Evolutionary conservation across 495 filamentous ascomycete genomes (phyloP).

Genomic region (Penicillium tannophilum): DNA sequence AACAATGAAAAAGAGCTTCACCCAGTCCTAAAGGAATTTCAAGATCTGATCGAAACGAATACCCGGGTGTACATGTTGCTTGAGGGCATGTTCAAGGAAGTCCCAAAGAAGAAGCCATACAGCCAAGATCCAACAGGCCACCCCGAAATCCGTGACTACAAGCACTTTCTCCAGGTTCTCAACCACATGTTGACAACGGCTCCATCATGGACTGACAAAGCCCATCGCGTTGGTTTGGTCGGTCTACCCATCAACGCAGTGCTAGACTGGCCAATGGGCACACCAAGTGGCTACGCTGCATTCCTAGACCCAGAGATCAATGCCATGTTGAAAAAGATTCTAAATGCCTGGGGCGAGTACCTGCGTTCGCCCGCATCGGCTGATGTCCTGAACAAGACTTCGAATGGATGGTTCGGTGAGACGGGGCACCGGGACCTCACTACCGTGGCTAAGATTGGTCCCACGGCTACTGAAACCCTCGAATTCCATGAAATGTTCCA

Average conservation of each 20-base stretch:
- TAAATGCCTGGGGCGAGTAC: slow-evolving; percentile 68
- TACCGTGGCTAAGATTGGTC: slow-evolving; percentile 51
- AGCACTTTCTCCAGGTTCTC: slow-evolving; percentile 65
- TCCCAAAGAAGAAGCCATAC: slow-evolving; percentile 60
- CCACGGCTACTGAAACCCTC: slow-evolving; percentile 33
- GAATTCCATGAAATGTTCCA: slow-evolving; percentile 59
- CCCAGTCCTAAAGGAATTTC: slow-evolving; percentile 45
- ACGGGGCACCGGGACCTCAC: slow-evolving; percentile 30
- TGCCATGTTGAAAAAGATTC: slow-evolving; percentile 63
- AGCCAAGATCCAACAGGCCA: slow-evolving; percentile 59
- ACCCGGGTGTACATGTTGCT: slow-evolving; percentile 41
- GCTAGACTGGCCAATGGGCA: slow-evolving; percentile 75
- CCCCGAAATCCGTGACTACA: slow-evolving; percentile 62
- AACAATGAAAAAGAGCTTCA: slow-evolving; percentile 25
- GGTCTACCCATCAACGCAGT: slow-evolving; percentile 69
- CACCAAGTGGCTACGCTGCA: slow-evolving; percentile 62
- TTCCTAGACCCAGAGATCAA: slow-evolving; percentile 72
- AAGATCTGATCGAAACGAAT: slow-evolving; percentile 49
- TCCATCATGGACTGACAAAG: slow-evolving; percentile 59
- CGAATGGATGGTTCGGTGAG: slow-evolving; percentile 64
- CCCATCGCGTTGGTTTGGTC: slow-evolving; percentile 59
- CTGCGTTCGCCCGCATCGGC: slow-evolving; percentile 59
- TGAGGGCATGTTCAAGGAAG: slow-evolving; percentile 64
- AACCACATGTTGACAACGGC: slow-evolving; percentile 64
- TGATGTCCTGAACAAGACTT: slow-evolving; percentile 52